Evolutionary conservation across 768 basidiomycete species (phyloP), one percentile per base, ranked within the genome.

Genomic region (Chalciporus chontae): DNA sequence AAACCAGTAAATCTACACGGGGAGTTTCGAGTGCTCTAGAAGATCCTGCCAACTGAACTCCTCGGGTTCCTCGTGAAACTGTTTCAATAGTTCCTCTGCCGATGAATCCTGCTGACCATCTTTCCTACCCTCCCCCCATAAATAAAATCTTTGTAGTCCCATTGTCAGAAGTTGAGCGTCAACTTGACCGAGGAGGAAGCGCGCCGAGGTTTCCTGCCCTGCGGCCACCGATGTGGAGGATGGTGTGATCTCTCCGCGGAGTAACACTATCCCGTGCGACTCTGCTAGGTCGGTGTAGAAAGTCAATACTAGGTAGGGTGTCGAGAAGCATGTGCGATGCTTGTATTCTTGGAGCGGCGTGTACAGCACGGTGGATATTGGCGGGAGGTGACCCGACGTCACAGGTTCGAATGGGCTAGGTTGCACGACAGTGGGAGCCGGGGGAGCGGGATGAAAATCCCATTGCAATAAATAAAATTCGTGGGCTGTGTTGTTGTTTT

Each of bases 331-430:
- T 45, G 78, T 77, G 36, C 87, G 84, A 49, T 83, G 69, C 68
- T 96, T 95, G 79, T 91, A 99, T 71, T 97, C 95, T 57, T 88
- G 85, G 38, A 98, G 76, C 2, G 94, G 90, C 0, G 96, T 94
- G 73, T 95, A 95, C 31, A 98, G 75, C 45, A 95, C 77, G 0
- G 93, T 94, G 6, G 93, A 81, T 3, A 70, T 72, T 45, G 72
- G 74, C 14, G 81, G 79, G 56, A 81, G 80, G 13, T 63, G 60
- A 53, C 52, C 27, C 52, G 60, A 17, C 58, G 48, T 27, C 58
- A 51, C 64, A 51, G 71, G 65, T 40, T 71, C 55, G 64, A 82
- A 80, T 5, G 72, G 70, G 59, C 83, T 73, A 26, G 58, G 49
- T 36, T 73, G 69, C 14, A 57, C 62, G n/a, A 72, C 62, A 1